Conservation (phyloP, 345 rosid genomes). For the Eucalyptus shirleyi region DNA sequence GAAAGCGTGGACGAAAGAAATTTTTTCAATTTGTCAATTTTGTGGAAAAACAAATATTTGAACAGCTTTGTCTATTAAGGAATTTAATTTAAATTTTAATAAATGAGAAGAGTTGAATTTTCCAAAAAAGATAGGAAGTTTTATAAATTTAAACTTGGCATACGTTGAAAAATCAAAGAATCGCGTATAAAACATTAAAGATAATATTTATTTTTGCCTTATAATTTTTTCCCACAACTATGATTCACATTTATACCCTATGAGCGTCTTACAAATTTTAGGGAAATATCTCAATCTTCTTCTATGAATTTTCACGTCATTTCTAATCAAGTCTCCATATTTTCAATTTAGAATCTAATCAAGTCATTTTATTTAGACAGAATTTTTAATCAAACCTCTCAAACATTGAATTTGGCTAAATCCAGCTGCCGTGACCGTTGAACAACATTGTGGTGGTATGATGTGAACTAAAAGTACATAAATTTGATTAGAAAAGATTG, state of each 20-base stretch:
- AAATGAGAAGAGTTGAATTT: background rate
- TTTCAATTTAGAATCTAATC: background rate
- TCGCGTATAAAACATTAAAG: background rate
- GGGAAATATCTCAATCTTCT: background rate
- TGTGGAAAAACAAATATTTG: background rate
- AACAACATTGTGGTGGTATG: background rate
- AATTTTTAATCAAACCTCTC: background rate
- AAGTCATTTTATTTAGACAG: background rate
- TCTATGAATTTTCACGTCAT: background rate
- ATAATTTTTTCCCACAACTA: background rate
- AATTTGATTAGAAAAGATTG: background rate
- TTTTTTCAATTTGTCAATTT: background rate
- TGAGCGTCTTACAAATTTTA: background rate
- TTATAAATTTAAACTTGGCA: background rate
- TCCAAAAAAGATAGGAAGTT: background rate
- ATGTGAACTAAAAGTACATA: background rate
- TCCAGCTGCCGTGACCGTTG: accelerated
- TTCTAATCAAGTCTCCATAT: background rate
- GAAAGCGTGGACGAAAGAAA: background rate
- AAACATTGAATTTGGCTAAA: background rate
- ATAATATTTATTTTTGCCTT: background rate
- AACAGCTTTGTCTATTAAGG: background rate
- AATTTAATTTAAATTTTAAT: background rate
- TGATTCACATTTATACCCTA: background rate
- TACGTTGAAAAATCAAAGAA: background rate